Evolutionary conservation across 257 asterid species (phyloP).

Genomic region (Nicotiana paniculata): DNA sequence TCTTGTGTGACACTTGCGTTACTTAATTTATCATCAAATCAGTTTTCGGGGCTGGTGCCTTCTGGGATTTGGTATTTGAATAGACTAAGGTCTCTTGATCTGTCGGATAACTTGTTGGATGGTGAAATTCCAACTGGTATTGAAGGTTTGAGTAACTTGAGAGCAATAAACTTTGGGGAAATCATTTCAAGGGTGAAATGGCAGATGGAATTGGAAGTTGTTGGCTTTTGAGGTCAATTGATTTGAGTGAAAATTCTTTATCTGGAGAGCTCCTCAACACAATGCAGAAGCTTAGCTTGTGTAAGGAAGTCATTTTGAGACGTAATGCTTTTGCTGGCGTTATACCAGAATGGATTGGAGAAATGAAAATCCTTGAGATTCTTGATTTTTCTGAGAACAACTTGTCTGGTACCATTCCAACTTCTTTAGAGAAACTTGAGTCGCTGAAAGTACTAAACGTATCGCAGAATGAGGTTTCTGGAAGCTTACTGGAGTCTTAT

Average conservation of each 20-base stretch:
- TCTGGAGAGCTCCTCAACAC: conserved; percentile 61
- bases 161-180: conserved; percentile 46
- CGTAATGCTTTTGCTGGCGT: conserved; percentile 44
- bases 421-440: conserved; percentile 50
- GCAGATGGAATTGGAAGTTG: conserved; percentile 69
- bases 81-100: conserved; percentile 67
- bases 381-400: conserved; percentile 65
- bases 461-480: conserved; percentile 49
- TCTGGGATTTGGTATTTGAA: conserved; percentile 60
- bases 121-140: conserved; percentile 58
- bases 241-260: conserved; percentile 53
- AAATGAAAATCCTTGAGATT: conserved; percentile 55
- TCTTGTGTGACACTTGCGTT: conserved; percentile 63
- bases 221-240: conserved; percentile 52
- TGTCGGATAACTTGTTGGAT: conserved; percentile 62
- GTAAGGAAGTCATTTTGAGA: conserved; percentile 37
- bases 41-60: conserved; percentile 67
- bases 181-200: conserved; percentile 48
- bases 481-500: conserved; percentile 49
- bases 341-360: conserved; percentile 74
- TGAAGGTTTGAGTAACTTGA: conserved; percentile 49
- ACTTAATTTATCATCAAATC: conserved; percentile 66
- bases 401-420: conserved; percentile 52
- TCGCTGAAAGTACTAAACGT: conserved; percentile 53
- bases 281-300: conserved; percentile 63